A percentile compares a stretch with the other conserved stretches of the same genome.
Evolutionary conservation across 208 protist species (phyloP).

Genomic region (Leishmania tarentolae): DNA sequence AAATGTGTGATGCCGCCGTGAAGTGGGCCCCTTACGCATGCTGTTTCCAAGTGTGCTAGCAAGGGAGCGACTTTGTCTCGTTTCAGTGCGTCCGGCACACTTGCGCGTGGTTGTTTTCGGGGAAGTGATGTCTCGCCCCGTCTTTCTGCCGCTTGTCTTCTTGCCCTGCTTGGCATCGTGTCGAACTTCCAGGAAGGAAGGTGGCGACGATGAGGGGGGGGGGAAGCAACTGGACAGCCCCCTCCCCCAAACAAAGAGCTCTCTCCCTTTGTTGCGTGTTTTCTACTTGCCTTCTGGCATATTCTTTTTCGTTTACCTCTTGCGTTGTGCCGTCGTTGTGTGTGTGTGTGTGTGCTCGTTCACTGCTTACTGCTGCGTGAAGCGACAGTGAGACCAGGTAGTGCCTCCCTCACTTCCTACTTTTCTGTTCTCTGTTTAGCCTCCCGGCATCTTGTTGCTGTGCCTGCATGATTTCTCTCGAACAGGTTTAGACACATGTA

Average conservation of each 20-base stretch:
- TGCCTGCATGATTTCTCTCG: not conserved
- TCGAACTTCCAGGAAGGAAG: not conserved
- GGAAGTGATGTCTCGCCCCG: not conserved
- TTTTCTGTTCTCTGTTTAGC: not conserved
- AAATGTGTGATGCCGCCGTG: not conserved
- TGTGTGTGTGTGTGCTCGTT: not conserved
- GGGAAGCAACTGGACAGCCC: not conserved
- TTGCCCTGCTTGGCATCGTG: not conserved
- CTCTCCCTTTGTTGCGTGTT: not conserved
- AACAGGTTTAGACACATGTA: not conserved
- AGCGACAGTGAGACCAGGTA: not conserved
- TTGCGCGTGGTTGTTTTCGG: not conserved
- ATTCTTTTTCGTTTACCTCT: not conserved
- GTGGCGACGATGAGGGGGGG: not conserved
- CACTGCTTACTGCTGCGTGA: not conserved
- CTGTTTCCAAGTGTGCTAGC: not conserved
- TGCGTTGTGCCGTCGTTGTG: not conserved
- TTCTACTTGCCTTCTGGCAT: not conserved
- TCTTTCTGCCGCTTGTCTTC: not conserved
- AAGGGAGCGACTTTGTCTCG: not conserved
- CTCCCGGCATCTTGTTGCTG: not conserved
- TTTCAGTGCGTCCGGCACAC: not conserved
- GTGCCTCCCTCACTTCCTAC: not conserved
- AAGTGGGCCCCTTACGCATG: not conserved
- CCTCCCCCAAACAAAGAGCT: not conserved